Evolutionary conservation across 805 yeast genomes (phyloP).

Genomic region (Wickerhamomyces strasburgensis): DNA sequence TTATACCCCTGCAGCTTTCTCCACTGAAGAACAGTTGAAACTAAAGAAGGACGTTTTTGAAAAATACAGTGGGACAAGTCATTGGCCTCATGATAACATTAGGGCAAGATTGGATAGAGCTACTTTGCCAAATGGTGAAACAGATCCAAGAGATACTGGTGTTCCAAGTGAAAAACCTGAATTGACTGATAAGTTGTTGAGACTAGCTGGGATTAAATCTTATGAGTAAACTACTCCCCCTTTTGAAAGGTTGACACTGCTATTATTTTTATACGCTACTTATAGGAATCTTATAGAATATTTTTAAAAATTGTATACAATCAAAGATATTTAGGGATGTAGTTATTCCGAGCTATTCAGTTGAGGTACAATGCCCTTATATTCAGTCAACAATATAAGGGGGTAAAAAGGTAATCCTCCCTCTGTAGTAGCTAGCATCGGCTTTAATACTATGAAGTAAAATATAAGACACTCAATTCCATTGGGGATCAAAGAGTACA

Average conservation of each 20-base stretch:
- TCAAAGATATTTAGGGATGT: no score
- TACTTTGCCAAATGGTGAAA: constrained; percentile 18
- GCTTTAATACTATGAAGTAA: no score
- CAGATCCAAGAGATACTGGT: constrained; percentile 22
- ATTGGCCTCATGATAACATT: constrained; percentile 30
- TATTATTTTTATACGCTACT: not conserved
- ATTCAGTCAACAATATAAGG: no score
- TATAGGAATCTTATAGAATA: no score
- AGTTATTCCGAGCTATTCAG: no score
- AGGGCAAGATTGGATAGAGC: constrained; percentile 13
- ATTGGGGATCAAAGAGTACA: no score
- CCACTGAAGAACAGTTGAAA: constrained; percentile 23
- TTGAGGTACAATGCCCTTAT: no score
- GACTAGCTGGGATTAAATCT: constrained; percentile 26
- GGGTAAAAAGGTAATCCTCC: no score
- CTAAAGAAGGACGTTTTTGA: constrained; percentile 22
- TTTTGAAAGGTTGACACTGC: not conserved
- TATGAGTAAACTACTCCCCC: constrained; percentile 1
- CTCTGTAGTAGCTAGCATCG: no score
- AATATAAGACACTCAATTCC: no score
- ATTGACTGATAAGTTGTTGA: constrained; percentile 23
- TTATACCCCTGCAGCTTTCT: constrained; percentile 30
- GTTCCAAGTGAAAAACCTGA: constrained; percentile 26
- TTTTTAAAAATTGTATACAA: no score
- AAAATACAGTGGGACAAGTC: constrained; percentile 26